These are phyloP conservation scores for Amanita muscaria DNA, from an alignment of 768 basidiomycete genomes.

Conservation along the genomic window DNA sequence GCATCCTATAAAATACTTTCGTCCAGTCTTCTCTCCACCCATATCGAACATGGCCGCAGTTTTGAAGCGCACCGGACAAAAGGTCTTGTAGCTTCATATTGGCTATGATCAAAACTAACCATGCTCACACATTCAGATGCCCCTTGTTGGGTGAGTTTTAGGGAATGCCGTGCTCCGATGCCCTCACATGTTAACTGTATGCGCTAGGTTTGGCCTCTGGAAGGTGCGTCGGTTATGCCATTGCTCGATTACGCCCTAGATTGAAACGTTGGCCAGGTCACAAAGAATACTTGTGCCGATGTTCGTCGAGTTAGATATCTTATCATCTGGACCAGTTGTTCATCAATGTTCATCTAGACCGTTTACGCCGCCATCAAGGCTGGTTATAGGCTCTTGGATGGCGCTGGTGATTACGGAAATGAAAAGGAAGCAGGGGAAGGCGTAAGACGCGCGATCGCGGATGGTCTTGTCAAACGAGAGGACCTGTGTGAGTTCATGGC, in stretches of 20 bases:
- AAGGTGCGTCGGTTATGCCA: constrained; percentile 43
- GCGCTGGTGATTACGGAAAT: constrained; percentile 83
- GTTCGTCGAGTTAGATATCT: constrained; percentile 24
- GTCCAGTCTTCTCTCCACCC: no score
- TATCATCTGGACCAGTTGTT: not conserved
- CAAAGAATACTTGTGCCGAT: constrained; percentile 50
- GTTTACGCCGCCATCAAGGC: constrained; percentile 82
- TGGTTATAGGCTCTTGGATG: constrained; percentile 82
- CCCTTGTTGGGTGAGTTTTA: constrained; percentile 51
- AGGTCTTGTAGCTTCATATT: constrained; percentile 29
- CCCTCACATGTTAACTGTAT: constrained; percentile 4
- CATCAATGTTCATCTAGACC: constrained; percentile 29
- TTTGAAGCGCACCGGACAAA: constrained; percentile 51
- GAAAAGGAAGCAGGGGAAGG: constrained; percentile 82
- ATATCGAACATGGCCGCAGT: no score
- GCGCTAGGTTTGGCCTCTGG: constrained; percentile 57
- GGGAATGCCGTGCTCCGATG: not conserved
- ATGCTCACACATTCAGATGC: constrained; percentile 40
- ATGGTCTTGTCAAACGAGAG: constrained; percentile 80
- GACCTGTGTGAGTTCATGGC: constrained; percentile 58
- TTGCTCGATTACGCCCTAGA: constrained; percentile 21
- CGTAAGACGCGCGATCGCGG: constrained; percentile 64
- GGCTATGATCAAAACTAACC: not conserved
- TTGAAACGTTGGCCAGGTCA: constrained; percentile 34
- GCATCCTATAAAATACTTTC: no score